Evolutionary conservation across 2,329 filamentous ascomycete genomes (phyloP), one percentile per base, ranked within the genome.

Genomic region (Elsinoe perseae): DNA sequence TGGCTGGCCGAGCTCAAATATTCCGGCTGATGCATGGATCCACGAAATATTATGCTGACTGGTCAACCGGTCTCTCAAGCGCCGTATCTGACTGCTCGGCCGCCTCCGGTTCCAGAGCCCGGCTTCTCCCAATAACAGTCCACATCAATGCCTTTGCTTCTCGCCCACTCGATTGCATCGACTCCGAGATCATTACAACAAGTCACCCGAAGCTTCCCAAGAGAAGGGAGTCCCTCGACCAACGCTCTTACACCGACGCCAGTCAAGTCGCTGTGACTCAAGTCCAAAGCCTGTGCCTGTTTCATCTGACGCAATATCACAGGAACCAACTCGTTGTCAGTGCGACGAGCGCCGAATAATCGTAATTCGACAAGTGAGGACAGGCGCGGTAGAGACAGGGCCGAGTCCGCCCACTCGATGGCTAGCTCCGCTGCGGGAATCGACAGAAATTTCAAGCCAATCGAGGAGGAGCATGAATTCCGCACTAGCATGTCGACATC

Each of bases 111-210:
- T n/a, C 18, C 12, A 21, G 28, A 18, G 20, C 48, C 48, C 10
- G 43, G 8, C 14, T 52, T 52, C 16, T 52, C 48, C 48, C 48
- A 52, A 18, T 21, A 52, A 20, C 34, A 27, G 21, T 65, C 63
- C 2, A 71, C 66, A 36, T 63, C 56, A 7, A 70, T 55, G 9
- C 72, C 72, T 57, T 68, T 68, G 4, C 53, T 56, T 50, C 68
- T 61, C 2, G 73, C 73, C 65, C 72, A 74, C 10, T 67, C 64
- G 3, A 75, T 64, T 0, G 72, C 73, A 63, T 75, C 73, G 1
- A 67, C 59, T 14, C 68, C 66, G 1, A 75, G 65, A 5, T 62
- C 50, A 2, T 54, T 54, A 48, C 73, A 75, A 7, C 69, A 58
- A 43, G 73, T 64, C 16, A 72, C 58, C 6, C 56, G 34, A 4